Base-by-base conservation (phyloP, 164 flowering plant genomes). In the Kingdonia uniflora region DNA sequence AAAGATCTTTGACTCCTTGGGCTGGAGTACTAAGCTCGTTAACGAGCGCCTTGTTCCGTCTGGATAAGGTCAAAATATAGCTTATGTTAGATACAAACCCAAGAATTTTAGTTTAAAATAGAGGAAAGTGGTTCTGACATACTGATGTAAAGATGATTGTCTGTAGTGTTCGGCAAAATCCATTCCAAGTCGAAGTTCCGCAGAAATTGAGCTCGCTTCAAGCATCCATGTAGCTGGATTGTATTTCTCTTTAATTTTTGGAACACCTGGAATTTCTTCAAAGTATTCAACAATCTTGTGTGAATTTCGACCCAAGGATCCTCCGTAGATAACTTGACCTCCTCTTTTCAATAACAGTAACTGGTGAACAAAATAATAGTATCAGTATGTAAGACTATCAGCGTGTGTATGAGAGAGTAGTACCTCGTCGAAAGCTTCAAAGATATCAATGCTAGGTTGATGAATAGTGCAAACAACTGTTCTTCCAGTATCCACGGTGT, bases 391-490 rank as follows among this genome's bases (percentile, higher is more conserved):
- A 47, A 47, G 29, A 10, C 14, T 42, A 26, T 17, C 22, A 26
- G 2, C n/a, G 12, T 17, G n/a, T 45, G 2, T 11, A 12, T 21
- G 29, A 20, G 26, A 22, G 11, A n/a, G 2, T 21, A 47, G 29
- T 64, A 85, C 88, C 87, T 94, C 99, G 66, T 94, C 99, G 45
- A 94, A 94, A 50, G 99, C 81, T 80, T 94, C 99, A 55, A 94
- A 94, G 19, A 94, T 94, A 61, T 89, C 99, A 48, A 89, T 94
- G 70, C 99, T 94, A 42, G 99, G 99, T 52, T 94, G 99, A 65
- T 94, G 99, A 55, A 94, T 94, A 38, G 99, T 94, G 74, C 97
- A 94, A 42, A 89, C 99, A 51, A 92, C 97, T 21, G 99, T 94
- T 68, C 97, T 72, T 47, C 99, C 99, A 11, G 99, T 94, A 55